Evolutionary conservation across 805 yeast genomes (phyloP).

Genomic region (Hanseniaspora hatyaiensis): DNA sequence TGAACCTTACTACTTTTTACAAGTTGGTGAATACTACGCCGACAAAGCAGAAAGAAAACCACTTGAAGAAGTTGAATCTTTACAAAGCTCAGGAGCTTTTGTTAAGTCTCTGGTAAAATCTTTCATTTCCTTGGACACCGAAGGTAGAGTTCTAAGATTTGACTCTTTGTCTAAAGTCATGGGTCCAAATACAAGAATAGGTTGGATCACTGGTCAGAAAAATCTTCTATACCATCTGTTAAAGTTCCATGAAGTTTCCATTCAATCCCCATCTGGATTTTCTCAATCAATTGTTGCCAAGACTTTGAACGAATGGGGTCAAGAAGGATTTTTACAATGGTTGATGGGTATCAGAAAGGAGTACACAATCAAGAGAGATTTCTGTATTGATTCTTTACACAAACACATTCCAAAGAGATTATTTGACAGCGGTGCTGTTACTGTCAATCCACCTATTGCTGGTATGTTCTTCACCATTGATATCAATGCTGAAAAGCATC

Average conservation of each 20-base stretch:
- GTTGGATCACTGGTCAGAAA: slow-evolving; percentile 76
- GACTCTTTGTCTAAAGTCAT: slow-evolving; percentile 85
- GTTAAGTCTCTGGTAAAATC: slow-evolving; percentile 59
- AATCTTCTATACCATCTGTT: slow-evolving; percentile 50
- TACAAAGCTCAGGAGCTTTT: slow-evolving; percentile 49
- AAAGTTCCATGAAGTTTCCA: slow-evolving; percentile 66
- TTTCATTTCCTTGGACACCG: slow-evolving; percentile 61
- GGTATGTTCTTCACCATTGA: slow-evolving; percentile 77
- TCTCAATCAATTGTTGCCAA: slow-evolving; percentile 61
- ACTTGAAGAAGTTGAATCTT: slow-evolving; percentile 17
- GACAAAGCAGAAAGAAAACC: slow-evolving; percentile 25
- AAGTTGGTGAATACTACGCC: slow-evolving; percentile 68
- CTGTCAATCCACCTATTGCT: slow-evolving; percentile 54
- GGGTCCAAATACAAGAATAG: slow-evolving; percentile 83
- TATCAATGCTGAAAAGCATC: slow-evolving; percentile 71
- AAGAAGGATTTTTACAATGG: slow-evolving; percentile 80
- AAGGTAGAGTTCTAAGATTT: slow-evolving; percentile 80
- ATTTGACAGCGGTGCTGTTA: slow-evolving; percentile 18
- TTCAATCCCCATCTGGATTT: slow-evolving; percentile 74
- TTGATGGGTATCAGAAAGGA: slow-evolving; percentile 69
- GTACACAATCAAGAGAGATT: slow-evolving; percentile 80
- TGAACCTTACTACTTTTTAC: slow-evolving; percentile 94
- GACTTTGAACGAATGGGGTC: slow-evolving; percentile 78
- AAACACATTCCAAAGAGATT: slow-evolving; percentile 43
- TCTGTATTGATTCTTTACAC: slow-evolving; percentile 63